Percentiles rank a stretch among this genome's conserved stretches.
Conservation (phyloP, 2,329 filamentous ascomycete genomes). For the Cytospora leucostoma region DNA sequence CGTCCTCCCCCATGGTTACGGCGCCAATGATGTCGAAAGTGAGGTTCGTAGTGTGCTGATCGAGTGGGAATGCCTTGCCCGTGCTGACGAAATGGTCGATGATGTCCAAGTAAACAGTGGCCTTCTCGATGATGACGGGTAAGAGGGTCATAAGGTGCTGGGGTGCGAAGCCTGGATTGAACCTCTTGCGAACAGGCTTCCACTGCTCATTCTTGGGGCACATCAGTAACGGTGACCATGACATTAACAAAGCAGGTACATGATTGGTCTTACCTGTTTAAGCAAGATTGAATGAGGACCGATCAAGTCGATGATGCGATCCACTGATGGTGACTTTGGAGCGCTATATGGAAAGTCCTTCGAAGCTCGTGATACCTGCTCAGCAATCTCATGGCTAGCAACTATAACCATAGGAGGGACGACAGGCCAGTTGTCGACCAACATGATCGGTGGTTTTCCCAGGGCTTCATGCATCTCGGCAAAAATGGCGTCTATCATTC, state of each 20-base stretch:
- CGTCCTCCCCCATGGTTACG: neutral
- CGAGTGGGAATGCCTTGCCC: constrained; percentile 34
- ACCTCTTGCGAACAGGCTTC: constrained; percentile 39
- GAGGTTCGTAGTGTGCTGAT: constrained; percentile 35
- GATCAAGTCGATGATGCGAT: constrained; percentile 31
- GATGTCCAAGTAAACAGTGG: constrained; percentile 33
- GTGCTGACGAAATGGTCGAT: constrained; percentile 35
- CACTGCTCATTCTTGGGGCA: constrained; percentile 33
- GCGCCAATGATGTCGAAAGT: constrained; percentile 42
- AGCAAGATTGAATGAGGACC: constrained; percentile 31
- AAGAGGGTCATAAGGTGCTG: constrained; percentile 41
- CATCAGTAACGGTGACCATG: neutral
- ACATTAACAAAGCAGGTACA: neutral
- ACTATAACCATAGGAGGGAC: constrained; percentile 37
- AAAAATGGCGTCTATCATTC: constrained; percentile 31
- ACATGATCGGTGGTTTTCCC: constrained; percentile 38
- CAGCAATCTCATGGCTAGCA: constrained; percentile 39
- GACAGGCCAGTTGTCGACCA: constrained; percentile 40
- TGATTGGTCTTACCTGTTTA: constrained; percentile 18
- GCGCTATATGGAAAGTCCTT: constrained; percentile 37
- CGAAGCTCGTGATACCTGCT: constrained; percentile 39
- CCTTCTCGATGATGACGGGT: constrained; percentile 40
- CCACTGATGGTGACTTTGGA: constrained; percentile 37
- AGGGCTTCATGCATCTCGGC: constrained; percentile 34
- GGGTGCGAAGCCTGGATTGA: constrained; percentile 42